phyloP scores from a whole-genome alignment of 2,329 filamentous ascomycete species.

The Nigrograna mackinnonii region DNA sequence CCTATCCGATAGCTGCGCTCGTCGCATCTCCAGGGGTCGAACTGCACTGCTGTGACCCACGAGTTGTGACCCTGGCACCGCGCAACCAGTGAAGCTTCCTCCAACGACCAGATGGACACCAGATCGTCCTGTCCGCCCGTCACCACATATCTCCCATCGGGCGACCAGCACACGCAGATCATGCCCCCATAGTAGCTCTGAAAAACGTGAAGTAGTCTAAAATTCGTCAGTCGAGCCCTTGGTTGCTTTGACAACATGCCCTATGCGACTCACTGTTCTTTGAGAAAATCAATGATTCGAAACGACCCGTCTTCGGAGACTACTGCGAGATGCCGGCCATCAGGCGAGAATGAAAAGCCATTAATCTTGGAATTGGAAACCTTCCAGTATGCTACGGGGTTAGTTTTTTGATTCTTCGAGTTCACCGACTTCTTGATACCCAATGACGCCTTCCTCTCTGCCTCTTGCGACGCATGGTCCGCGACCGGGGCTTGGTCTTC shows the following conservation, averaged over 20 bases:
- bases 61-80: conserved; percentile 94
- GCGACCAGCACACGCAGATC: conserved; percentile 94
- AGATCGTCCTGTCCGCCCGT: conserved; percentile 96
- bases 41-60: conserved; percentile 91
- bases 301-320: conserved; percentile 91
- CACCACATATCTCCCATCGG: conserved; percentile 92
- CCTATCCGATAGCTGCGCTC: conserved; percentile 95
- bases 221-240: conserved; percentile 1
- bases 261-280: conserved; percentile 74
- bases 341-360: conserved; percentile 88
- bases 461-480: conserved; percentile 32
- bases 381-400: conserved; percentile 92
- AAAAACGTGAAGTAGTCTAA: conserved; percentile 81
- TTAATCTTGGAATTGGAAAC: conserved; percentile 89
- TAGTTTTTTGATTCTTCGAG: conserved; percentile 90
- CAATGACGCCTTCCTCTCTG: conserved; percentile 51
- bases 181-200: conserved; percentile 92
- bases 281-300: conserved; percentile 87
- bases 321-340: conserved; percentile 82
- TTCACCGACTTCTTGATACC: conserved; percentile 88
- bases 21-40: conserved; percentile 97
- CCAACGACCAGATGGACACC: conserved; percentile 91
- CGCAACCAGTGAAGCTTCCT: conserved; percentile 82
- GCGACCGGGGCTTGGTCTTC: conserved; percentile 56
- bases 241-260: no score